Percentiles rank a stretch among this genome's conserved stretches.
Evolutionary conservation across 208 protist species (phyloP).

Genomic region (Leishmania tarentolae): DNA sequence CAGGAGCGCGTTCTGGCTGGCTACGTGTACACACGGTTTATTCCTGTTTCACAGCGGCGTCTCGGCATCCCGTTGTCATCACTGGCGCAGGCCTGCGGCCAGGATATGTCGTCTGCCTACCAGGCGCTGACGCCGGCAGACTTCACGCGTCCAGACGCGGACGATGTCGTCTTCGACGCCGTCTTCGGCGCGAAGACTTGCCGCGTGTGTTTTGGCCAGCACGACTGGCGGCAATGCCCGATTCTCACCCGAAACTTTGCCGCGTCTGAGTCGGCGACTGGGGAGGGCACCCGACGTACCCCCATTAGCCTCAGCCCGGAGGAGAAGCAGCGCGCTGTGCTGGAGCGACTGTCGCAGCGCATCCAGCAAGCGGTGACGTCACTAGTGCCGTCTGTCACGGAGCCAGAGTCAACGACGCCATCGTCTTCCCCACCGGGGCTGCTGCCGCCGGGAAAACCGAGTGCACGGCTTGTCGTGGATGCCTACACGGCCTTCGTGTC

Average conservation of each 20-base stretch:
- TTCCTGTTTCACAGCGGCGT: conserved; percentile 41
- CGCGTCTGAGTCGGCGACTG: neutral
- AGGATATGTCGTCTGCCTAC: conserved; percentile 37
- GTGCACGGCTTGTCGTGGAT: conserved; percentile 53
- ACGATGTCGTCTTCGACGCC: conserved; percentile 55
- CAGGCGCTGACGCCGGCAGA: conserved; percentile 31
- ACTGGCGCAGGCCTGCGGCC: conserved; percentile 34
- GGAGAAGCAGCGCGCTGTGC: conserved; percentile 71
- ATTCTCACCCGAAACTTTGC: conserved; percentile 87
- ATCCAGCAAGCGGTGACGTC: conserved; percentile 41
- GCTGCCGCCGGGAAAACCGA: conserved; percentile 12
- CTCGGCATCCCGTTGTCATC: conserved; percentile 8
- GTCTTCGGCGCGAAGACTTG: conserved; percentile 74
- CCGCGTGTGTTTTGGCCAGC: conserved; percentile 76
- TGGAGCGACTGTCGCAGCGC: conserved; percentile 51
- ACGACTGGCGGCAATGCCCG: conserved; percentile 73
- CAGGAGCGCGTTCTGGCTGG: conserved; percentile 83
- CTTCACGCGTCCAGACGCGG: conserved; percentile 24
- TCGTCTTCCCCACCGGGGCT: neutral
- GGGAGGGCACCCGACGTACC: conserved; percentile 5
- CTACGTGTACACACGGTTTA: conserved; percentile 78
- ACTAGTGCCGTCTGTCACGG: conserved; percentile 8
- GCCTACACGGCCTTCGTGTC: conserved; percentile 83
- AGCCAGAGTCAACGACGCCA: neutral
- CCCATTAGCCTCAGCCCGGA: conserved; percentile 69